Percentiles rank a stretch among this genome's conserved stretches.
phyloP scores from a whole-genome alignment of 2,329 filamentous ascomycete genomes.

The Magnaporthiopsis incrustans region DNA sequence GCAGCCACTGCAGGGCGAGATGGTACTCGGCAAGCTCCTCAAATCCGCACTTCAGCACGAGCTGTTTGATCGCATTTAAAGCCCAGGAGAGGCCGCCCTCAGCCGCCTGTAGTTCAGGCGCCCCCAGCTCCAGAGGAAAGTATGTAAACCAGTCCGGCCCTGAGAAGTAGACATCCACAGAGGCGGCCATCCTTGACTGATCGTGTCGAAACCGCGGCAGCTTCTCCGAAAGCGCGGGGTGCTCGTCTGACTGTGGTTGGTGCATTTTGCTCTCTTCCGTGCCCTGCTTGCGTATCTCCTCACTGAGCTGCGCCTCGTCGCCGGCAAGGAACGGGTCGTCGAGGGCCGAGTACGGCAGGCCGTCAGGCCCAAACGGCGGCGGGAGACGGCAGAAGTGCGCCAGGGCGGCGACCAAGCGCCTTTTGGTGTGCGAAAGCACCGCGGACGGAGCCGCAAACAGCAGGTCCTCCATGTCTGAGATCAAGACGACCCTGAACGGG shows the following conservation, averaged over 20 bases:
- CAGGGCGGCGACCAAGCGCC: slow-evolving; percentile 59
- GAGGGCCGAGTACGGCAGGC: slow-evolving; percentile 27
- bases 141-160: slow-evolving; percentile 36
- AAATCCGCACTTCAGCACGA: slow-evolving; percentile 39
- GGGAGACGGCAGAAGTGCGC: slow-evolving; percentile 61
- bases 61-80: slow-evolving; percentile 44
- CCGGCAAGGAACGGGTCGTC: slow-evolving; percentile 42
- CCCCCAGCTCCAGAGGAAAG: slow-evolving; percentile 18
- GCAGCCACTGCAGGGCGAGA: slow-evolving; percentile 56
- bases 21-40: slow-evolving; percentile 58
- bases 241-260: background rate
- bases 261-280: background rate
- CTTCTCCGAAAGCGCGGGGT: background rate
- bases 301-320: background rate
- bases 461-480: slow-evolving; percentile 62
- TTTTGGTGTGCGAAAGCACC: slow-evolving; percentile 26
- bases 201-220: slow-evolving; percentile 22
- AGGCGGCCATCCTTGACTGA: slow-evolving; percentile 23
- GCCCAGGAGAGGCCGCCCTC: slow-evolving; percentile 37
- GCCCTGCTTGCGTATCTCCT: background rate
- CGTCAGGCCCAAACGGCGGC: slow-evolving; percentile 25
- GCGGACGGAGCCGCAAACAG: slow-evolving; percentile 42
- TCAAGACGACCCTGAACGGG: slow-evolving; percentile 74
- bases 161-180: slow-evolving; percentile 36
- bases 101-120: slow-evolving; percentile 15